Base-by-base conservation (phyloP, 306 rosid species). In the Sindora glabra region DNA sequence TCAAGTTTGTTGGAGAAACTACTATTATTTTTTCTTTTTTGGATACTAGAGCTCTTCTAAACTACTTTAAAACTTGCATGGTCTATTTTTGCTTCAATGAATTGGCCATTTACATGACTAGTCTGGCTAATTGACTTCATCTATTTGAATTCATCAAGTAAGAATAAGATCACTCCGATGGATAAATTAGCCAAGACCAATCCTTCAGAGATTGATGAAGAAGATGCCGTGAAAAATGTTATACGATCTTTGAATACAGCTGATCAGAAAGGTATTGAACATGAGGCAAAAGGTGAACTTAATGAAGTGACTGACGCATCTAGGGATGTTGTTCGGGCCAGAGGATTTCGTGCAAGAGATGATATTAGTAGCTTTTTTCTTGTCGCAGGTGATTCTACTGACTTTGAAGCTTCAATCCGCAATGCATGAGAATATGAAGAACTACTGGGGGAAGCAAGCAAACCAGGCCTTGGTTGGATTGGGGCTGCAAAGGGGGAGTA, bases 301-400 rank as follows among this genome's bases (percentile, higher is more conserved):
- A n/a, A n/a, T n/a, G n/a, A n/a, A 26, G 59, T 57, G 36, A 34
- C 30, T 18, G 68, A 51, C 33, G 18, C 58, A 12, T 39, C 50
- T 41, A 67, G 67, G 27, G 77, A 77, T 53, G 75, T 73, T 56
- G 26, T 73, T 22, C 67, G 83, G 44, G 83, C 82, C 22, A 79
- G 79, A 51, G 83, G 83, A 17, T 73, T 69, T 69, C 83, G 83
- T 56, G 75, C n/a, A n/a, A n/a, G n/a, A n/a, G n/a, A n/a, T n/a
- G n/a, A n/a, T n/a, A n/a, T n/a, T n/a, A n/a, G n/a, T n/a, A n/a
- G n/a, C n/a, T n/a, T n/a, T n/a, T n/a, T n/a, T n/a, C n/a, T n/a
- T n/a, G n/a, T n/a, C n/a, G 83, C 80, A 12, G 77, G 82, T 53
- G 86, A 81, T 70, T 76, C 77, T 61, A 81, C 86, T 0, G 80